phyloP scores from a whole-genome alignment of 2,329 filamentous ascomycete genomes.

The Hypoxylon sp. region DNA sequence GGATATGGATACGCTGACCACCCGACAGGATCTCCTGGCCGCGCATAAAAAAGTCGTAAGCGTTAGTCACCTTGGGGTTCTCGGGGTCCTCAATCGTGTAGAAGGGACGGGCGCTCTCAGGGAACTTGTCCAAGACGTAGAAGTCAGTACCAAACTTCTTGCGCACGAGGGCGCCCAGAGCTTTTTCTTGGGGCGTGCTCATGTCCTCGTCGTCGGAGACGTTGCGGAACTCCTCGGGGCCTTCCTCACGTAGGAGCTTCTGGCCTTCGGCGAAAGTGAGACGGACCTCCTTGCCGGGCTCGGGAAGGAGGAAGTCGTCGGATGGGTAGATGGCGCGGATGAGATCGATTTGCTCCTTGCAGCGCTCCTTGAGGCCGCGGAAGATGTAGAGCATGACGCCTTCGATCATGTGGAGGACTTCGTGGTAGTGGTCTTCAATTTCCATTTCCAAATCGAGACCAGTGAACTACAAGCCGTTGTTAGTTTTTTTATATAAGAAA shows the following conservation, averaged over 20 bases:
- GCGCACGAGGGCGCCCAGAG: constrained; percentile 87
- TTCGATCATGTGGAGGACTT: constrained; percentile 80
- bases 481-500: neutral
- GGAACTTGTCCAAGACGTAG: constrained; percentile 97
- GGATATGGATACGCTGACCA: constrained; percentile 90
- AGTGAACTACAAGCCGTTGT: constrained; percentile 71
- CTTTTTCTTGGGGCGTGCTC: constrained; percentile 85
- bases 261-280: constrained; percentile 85
- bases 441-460: constrained; percentile 94
- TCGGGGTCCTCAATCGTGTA: constrained; percentile 81
- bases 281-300: constrained; percentile 80
- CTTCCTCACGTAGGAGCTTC: constrained; percentile 81
- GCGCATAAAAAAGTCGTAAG: constrained; percentile 84
- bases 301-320: constrained; percentile 81
- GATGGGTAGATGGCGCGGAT: constrained; percentile 82
- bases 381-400: constrained; percentile 84
- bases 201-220: constrained; percentile 85
- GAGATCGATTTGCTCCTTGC: constrained; percentile 79
- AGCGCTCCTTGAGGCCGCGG: constrained; percentile 77
- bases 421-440: constrained; percentile 82
- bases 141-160: constrained; percentile 96
- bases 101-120: constrained; percentile 87
- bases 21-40: constrained; percentile 94
- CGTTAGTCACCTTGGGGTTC: constrained; percentile 69
- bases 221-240: constrained; percentile 75